Evolutionary conservation across 306 rosid genomes (phyloP), one percentile per base, ranked within the genome.

Genomic region (Dryas alaskensis): DNA sequence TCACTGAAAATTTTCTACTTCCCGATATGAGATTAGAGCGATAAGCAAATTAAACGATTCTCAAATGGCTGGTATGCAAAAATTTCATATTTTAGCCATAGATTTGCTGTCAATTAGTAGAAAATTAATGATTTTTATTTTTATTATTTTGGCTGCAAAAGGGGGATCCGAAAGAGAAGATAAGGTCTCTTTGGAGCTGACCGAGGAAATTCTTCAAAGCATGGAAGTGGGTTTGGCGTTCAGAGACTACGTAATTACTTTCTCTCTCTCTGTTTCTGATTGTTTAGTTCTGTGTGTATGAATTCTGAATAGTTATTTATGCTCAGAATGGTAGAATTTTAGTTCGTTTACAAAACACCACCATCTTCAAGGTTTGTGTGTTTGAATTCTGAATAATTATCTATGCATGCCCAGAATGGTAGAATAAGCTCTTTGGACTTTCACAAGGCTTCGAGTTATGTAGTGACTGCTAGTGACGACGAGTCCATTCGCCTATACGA

Each of bases 201-300:
- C 91, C 7, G 96, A 94, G 83, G 98, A 91, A 80, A 87, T 91
- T 78, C 86, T 91, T 79, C 98, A 88, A 60, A 91, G 98, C 84
- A 94, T 94, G 98, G 98, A 94, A 89, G 96, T 94, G 13, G 98
- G 98, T 77, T 84, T 94, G 90, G 82, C 92, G 46, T 94, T 94
- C 81, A 87, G 90, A 83, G 98, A 91, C 83, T 94, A 91, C 63
- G 98, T 91, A 72, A 76, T 72, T 59, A n/a, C 65, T 12, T 66
- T 52, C 37, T 71, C 1, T 37, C 17, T 46, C 17, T 72, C 9
- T 52, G 27, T 51, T 11, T 57, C 49, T 37, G 39, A 12, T 11
- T 48, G 39, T 8, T 47, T 27, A 6, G 0, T 64, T 45, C 2
- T 65, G 47, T 8, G 5, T 17, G 4, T 9, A 1, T 53, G 1